Percentiles rank a stretch among this genome's conserved stretches.
These are phyloP conservation scores for Agastache rugosa DNA, from an alignment of 257 asterid species.

Conservation along the genomic window DNA sequence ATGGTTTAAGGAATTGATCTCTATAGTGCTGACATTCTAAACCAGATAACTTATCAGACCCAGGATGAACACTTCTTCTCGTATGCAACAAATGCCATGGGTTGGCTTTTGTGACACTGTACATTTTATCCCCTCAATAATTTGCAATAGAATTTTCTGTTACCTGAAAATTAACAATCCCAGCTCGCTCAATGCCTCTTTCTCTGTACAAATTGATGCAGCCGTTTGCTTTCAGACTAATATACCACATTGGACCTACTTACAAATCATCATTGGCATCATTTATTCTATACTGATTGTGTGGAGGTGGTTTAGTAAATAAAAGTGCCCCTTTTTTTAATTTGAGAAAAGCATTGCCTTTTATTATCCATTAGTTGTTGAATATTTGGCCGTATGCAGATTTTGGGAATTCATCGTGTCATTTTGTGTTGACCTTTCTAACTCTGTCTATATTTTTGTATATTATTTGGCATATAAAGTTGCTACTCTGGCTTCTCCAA, in stretches of 20 bases:
- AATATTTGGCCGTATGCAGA: background rate
- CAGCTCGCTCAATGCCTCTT: background rate
- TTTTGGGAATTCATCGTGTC: background rate
- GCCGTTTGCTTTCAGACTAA: background rate
- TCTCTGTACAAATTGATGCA: slow-evolving; percentile 7
- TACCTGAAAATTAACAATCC: slow-evolving; percentile 4
- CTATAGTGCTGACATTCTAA: background rate
- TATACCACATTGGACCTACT: slow-evolving; percentile 1
- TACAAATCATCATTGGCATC: background rate
- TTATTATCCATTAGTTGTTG: background rate
- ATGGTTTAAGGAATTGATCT: slow-evolving; percentile 14
- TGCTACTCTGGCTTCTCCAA: background rate
- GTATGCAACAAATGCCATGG: background rate
- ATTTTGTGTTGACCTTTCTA: background rate
- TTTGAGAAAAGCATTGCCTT: background rate
- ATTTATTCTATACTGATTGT: background rate
- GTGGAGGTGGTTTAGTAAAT: background rate
- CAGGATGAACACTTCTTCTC: background rate
- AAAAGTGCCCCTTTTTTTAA: background rate
- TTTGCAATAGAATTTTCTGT: background rate
- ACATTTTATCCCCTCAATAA: background rate
- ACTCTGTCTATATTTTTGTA: slow-evolving; percentile 8
- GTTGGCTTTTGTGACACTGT: slow-evolving; percentile 1
- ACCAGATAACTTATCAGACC: background rate
- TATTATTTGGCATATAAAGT: background rate